Conservation (phyloP, 23 red algal species). For the Gracilaria vermiculophylla region DNA sequence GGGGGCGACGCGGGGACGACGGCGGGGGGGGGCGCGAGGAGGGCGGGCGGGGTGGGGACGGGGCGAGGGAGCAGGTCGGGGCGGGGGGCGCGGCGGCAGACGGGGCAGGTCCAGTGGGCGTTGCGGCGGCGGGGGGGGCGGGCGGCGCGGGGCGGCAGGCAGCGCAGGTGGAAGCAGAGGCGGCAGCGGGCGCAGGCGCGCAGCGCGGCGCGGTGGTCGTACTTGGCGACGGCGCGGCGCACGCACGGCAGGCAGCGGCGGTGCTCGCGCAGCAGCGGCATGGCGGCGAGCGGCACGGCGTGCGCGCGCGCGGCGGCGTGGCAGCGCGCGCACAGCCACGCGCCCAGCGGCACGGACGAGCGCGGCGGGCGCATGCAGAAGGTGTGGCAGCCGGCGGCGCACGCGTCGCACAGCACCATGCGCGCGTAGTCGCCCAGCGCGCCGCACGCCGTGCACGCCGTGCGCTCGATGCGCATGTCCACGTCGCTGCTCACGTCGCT, state of each 20-base stretch:
- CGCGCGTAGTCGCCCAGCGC: background rate
- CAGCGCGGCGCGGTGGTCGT: background rate
- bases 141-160: background rate
- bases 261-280: background rate
- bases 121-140: too few relatives aligned
- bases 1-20: too few relatives aligned
- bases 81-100: background rate
- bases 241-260: background rate
- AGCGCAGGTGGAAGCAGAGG: background rate
- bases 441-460: background rate
- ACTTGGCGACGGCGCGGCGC: background rate
- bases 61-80: background rate
- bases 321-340: background rate
- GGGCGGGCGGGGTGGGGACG: background rate
- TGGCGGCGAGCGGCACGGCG: background rate
- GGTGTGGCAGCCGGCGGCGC: background rate
- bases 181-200: background rate
- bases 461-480: background rate
- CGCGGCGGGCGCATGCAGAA: background rate
- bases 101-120: too few relatives aligned
- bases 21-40: background rate
- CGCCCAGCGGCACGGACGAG: background rate
- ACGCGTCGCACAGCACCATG: background rate
- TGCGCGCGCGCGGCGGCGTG: background rate
- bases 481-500: background rate